Evolutionary conservation across 2,329 filamentous ascomycete species (phyloP).

Genomic region (Lasiodiplodia theobromae): DNA sequence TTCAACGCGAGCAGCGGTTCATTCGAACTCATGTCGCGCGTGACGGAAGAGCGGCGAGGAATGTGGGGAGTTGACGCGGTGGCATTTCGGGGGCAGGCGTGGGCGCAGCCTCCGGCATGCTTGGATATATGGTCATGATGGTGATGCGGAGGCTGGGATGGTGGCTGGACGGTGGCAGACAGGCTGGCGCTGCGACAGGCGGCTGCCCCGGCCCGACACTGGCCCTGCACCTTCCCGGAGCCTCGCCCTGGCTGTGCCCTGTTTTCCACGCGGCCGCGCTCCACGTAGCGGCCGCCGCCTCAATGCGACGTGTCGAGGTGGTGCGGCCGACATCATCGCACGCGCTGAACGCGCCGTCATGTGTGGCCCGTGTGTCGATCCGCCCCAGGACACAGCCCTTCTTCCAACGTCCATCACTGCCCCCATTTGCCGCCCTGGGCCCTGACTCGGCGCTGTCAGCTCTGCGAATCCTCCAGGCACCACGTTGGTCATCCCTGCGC

Average conservation of each 20-base stretch:
- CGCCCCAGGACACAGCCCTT: slow-evolving; percentile 1
- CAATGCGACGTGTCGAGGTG: slow-evolving; percentile 18
- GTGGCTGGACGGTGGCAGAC: slow-evolving; percentile 16
- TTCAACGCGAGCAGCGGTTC: slow-evolving; percentile 31
- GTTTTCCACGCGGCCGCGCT: slow-evolving; percentile 23
- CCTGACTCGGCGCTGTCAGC: background rate
- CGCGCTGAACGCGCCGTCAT: background rate
- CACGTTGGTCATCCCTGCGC: background rate
- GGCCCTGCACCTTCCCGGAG: slow-evolving; percentile 14
- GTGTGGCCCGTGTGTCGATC: background rate
- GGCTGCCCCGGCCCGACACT: slow-evolving; percentile 14
- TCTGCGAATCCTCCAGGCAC: background rate
- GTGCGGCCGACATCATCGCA: slow-evolving; percentile 13
- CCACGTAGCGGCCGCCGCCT: slow-evolving; percentile 19
- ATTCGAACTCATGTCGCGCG: slow-evolving; percentile 27
- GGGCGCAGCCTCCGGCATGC: slow-evolving; percentile 5
- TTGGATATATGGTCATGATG: slow-evolving; percentile 20
- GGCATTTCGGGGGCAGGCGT: slow-evolving; percentile 7
- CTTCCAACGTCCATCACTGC: slow-evolving; percentile 3
- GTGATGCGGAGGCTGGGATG: slow-evolving; percentile 28
- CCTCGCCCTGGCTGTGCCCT: slow-evolving; percentile 17
- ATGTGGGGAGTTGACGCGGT: background rate
- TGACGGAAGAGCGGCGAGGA: background rate
- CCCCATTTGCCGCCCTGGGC: background rate
- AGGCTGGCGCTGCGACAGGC: slow-evolving; percentile 17